These are phyloP conservation scores for Passiflora organensis DNA, from an alignment of 345 rosid genomes.

Conservation along the genomic window DNA sequence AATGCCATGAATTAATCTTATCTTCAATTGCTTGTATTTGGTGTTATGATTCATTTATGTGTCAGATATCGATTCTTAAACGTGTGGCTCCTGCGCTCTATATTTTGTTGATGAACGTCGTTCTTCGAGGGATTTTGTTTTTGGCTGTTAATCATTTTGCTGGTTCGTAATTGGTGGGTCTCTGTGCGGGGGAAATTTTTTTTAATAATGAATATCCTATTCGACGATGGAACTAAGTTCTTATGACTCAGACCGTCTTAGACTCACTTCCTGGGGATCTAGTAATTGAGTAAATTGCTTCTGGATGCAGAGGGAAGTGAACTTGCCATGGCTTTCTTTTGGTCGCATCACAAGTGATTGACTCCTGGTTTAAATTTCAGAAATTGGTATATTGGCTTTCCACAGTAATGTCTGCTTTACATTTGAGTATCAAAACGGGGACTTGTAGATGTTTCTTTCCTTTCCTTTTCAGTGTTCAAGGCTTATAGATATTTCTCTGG, in stretches of 20 bases:
- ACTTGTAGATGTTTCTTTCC: no score
- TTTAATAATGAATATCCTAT: no score
- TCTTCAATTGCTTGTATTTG: not conserved
- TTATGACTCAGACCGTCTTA: no score
- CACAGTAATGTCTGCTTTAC: not conserved
- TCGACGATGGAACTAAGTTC: no score
- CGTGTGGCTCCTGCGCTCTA: no score
- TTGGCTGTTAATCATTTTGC: no score
- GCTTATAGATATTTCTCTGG: conserved; percentile 16
- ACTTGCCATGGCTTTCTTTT: not conserved
- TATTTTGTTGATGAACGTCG: no score
- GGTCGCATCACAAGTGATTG: not conserved
- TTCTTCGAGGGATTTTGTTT: no score
- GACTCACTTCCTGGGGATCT: no score
- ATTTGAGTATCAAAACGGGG: not conserved
- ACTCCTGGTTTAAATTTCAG: not conserved
- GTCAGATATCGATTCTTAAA: not conserved
- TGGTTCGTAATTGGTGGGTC: no score
- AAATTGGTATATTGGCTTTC: not conserved
- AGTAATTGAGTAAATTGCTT: no score
- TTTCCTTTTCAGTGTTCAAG: conserved; percentile 11
- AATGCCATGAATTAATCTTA: not conserved
- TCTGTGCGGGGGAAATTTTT: no score
- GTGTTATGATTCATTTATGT: not conserved
- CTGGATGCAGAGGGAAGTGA: not conserved